phyloP scores from a whole-genome alignment of 495 filamentous ascomycete species.

The Aspergillus funiculosus region DNA sequence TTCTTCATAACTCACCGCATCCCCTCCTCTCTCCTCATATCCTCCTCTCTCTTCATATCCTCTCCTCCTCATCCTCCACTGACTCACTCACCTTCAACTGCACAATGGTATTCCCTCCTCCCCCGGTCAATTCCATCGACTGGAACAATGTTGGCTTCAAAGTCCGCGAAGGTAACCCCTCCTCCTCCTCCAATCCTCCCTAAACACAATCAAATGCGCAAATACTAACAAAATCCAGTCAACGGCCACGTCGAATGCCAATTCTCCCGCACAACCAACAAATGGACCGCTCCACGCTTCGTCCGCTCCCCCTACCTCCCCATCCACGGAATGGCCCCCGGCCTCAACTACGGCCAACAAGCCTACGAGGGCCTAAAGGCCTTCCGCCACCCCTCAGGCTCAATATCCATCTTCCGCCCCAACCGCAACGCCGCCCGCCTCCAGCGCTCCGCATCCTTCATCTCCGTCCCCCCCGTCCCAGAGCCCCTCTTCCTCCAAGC shows the following conservation, averaged over 20 bases:
- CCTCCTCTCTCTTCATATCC: neutral
- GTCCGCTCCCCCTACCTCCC: constrained; percentile 69
- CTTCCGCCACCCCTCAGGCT: constrained; percentile 59
- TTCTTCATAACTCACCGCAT: too few relatives aligned
- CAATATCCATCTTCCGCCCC: constrained; percentile 77
- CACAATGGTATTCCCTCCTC: constrained; percentile 61
- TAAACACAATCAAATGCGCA: neutral
- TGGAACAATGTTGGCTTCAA: constrained; percentile 88
- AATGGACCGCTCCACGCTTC: constrained; percentile 72
- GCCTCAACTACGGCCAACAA: constrained; percentile 88
- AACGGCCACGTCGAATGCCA: constrained; percentile 36
- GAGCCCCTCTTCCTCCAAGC: constrained; percentile 63
- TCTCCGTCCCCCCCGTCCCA: constrained; percentile 74
- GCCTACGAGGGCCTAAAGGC: constrained; percentile 92
- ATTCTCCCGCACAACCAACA: constrained; percentile 30
- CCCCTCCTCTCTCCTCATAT: neutral
- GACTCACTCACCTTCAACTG: neutral
- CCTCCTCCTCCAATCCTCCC: neutral
- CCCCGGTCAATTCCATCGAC: constrained; percentile 62
- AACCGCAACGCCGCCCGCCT: constrained; percentile 74
- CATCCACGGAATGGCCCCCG: constrained; percentile 86
- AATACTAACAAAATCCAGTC: constrained; percentile 5
- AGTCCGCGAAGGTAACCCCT: constrained; percentile 70
- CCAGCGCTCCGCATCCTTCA: constrained; percentile 66
- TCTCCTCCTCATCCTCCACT: neutral